Evolutionary conservation across 352 stramenopile genomes (phyloP), one percentile per base, ranked within the genome.

Genomic region (Poterioochromonas sp.): DNA sequence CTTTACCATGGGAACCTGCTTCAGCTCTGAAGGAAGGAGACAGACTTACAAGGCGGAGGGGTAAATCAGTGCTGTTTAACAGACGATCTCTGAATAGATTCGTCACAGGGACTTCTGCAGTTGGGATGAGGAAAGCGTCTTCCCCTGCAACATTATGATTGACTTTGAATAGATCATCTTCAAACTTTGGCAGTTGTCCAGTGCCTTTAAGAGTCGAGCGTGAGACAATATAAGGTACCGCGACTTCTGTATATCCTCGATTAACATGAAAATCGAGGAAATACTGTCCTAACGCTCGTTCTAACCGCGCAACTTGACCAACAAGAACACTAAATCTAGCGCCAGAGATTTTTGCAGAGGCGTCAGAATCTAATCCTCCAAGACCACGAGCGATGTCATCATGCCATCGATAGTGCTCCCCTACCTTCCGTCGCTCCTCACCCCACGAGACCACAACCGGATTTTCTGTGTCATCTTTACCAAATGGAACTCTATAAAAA

Each of bases 121-220:
- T 94, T 26, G 89, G 89, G 47, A 94, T 92, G 39, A 94, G 84
- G 79, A 92, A 94, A 49, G 88, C 88, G 83, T 92, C 87, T 80
- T 93, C 86, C 53, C 88, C 88, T 68, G 88, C 90, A 78, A 87
- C 88, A 26, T 85, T 86, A 80, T 92, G 88, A 68, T 83, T 88
- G 63, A 91, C 89, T 78, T 85, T 84, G 83, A 93, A 94, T 2
- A 94, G 80, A 80, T 94, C 89, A 26, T 91, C 83, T 83, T 94
- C 85, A 76, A 94, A 94, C 77, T 94, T 94, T 39, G 89, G 89
- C n/a, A 94, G 80, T 77, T 94, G 89, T 26, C 87, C 90, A 22
- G 89, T 94, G 32, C 87, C 88, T 80, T 89, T 83, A 51, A 94
- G 80, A 0, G 86, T 84, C 20, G 83, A 88, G 58, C 87, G 78